Base-by-base conservation (phyloP, 1,284 basidiomycete species). In the Phlebopus sp. region DNA sequence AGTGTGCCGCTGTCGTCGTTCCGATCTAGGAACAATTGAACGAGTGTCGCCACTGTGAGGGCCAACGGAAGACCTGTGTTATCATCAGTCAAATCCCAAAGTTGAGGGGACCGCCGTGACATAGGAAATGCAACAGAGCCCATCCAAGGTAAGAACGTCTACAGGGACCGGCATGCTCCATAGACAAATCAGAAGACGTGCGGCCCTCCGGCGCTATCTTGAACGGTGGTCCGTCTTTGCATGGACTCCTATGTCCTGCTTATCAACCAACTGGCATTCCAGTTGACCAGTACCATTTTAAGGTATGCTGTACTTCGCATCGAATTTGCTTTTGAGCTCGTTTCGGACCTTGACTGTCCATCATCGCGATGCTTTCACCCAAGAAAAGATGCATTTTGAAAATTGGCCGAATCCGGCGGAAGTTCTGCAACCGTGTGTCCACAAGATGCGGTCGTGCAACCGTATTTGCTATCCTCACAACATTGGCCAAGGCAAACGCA, bases 41-140 rank as follows among this genome's bases (percentile, higher is more conserved):
- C 40, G 3, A 31, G 37, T 13, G 25, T 27, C 40, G 43, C 44
- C 46, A 37, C 21, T 36, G 46, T 54, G 32, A 45, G 36, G 35
- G 14, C 34, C 23, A 13, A 17, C 44, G 30, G 30, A 9, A 18
- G 23, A 29, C 37, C 41, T n/a, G n/a, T n/a, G n/a, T n/a, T 37
- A 6, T 40, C 46, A 60, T 60, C 59, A 56, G 59, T 53, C 59
- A 60, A 58, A 64, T 58, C 38, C 3, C 5, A 47, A 31, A 2
- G 25, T 42, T 59, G 52, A n/a, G 23, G 14, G 42, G 9, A 25
- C 21, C 14, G 32, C 34, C 15, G 17, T 30, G 5, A 2, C 14
- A 29, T 36, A 6, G 32, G 32, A 15, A 42, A 10, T 7, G 6
- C 32, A n/a, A n/a, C n/a, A 39, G 14, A 27, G 25, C 37, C 23